These are phyloP conservation scores for Auriscalpium microsporum DNA, from an alignment of 768 basidiomycete species.

Conservation along the genomic window DNA sequence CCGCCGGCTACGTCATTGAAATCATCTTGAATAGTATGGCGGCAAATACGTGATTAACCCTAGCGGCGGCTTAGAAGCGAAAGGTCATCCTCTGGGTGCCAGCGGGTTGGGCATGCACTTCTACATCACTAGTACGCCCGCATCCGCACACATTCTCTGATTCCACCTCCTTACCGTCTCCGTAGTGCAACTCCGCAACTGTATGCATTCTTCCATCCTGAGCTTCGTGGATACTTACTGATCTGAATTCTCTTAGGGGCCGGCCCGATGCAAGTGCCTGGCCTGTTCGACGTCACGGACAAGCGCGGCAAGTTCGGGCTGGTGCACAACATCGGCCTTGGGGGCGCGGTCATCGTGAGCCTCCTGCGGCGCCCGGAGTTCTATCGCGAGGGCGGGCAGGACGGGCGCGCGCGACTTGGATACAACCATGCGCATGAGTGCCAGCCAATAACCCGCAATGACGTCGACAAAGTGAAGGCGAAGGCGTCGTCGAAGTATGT, in stretches of 20 bases:
- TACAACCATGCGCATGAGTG: slow-evolving; percentile 75
- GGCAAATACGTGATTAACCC: slow-evolving; percentile 83
- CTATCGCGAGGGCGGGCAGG: slow-evolving; percentile 53
- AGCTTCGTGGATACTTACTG: neutral
- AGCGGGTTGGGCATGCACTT: slow-evolving; percentile 85
- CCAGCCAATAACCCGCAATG: slow-evolving; percentile 47
- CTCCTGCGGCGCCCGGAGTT: slow-evolving; percentile 73
- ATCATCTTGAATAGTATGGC: slow-evolving; percentile 44
- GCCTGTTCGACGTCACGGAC: slow-evolving; percentile 53
- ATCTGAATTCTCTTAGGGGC: slow-evolving; percentile 44
- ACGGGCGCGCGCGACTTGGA: slow-evolving; percentile 66
- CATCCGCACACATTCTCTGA: neutral
- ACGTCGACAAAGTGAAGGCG: slow-evolving; percentile 73
- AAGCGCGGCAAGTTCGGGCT: slow-evolving; percentile 71
- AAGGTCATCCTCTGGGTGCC: slow-evolving; percentile 79
- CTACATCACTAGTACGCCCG: slow-evolving; percentile 62
- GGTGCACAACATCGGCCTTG: slow-evolving; percentile 78
- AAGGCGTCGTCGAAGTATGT: slow-evolving; percentile 44
- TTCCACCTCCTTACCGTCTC: neutral
- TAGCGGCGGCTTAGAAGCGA: slow-evolving; percentile 81
- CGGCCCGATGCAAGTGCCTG: slow-evolving; percentile 75
- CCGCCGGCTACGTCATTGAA: neutral
- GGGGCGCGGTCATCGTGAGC: slow-evolving; percentile 72
- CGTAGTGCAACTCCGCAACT: slow-evolving; percentile 67
- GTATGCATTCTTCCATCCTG: slow-evolving; percentile 25